Base-by-base conservation (phyloP, 345 rosid species). In the Punica granatum region DNA sequence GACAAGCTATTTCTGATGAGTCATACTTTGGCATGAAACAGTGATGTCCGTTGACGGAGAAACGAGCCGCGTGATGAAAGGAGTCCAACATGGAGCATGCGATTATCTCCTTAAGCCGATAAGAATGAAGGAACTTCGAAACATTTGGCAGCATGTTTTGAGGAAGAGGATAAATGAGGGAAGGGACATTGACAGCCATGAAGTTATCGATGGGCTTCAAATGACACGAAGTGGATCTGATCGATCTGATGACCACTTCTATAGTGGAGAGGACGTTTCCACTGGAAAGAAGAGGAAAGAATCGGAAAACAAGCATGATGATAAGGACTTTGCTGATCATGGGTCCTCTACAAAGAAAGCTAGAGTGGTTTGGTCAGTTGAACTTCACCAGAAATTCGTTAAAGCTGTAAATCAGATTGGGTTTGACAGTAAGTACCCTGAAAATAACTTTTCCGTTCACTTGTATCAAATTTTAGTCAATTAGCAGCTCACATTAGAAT, bases 1-100 rank as follows among this genome's bases (percentile, higher is more conserved):
- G n/a, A 11, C 64, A 3, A 12, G 33, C 54, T 67, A 14, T 74
- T 67, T 71, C 75, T 85, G 65, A 72, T 31, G 51, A 39, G 37
- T 60, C 39, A n/a, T 49, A 8, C 71, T 70, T 78, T 60, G 60
- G 33, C 58, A 30, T 65, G 69, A 49, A 7, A 23, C 84, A 89
- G 98, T 93, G 97, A 93, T 93, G 98, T 89, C 94, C 10, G 97
- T 93, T 23, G 98, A 93, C 30, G 98, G 99, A 15, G 97, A 94
- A 49, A 94, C 96, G 0, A 94, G 90, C 65, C 69, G 95, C 35
- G 97, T 93, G 2, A 90, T 90, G 97, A 93, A 93, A 74, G 98
- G 98, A 0, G 92, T 93, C 3, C 97, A 89, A 53, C 98, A 93
- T 14, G 97, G 97, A 35, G 97, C 98, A 0, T 93, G 98, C 49